Conservation (phyloP, 805 yeast species). For the Jamesozyma jinghongensis region DNA sequence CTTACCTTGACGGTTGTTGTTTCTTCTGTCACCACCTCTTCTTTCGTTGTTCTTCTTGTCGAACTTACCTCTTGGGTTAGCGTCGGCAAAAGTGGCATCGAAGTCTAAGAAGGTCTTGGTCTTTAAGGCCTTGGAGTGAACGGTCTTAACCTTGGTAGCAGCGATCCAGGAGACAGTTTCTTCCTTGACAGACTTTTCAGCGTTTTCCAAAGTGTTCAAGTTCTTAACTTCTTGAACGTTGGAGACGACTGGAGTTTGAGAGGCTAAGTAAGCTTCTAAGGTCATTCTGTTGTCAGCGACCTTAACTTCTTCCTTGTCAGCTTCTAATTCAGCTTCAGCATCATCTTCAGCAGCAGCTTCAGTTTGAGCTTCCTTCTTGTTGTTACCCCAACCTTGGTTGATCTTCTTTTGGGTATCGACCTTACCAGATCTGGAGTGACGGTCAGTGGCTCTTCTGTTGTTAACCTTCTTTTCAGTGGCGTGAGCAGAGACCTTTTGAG, state of each 20-base stretch:
- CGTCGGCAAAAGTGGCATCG: conserved; percentile 62
- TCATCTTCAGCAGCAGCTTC: conserved; percentile 54
- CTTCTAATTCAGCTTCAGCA: conserved; percentile 52
- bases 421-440: conserved; percentile 79
- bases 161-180: conserved; percentile 46
- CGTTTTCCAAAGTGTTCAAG: conserved; percentile 36
- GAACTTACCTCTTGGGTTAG: conserved; percentile 29
- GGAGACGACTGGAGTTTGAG: conserved; percentile 15
- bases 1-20: conserved; percentile 30
- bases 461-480: conserved; percentile 44
- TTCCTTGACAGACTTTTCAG: conserved; percentile 57
- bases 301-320: conserved; percentile 43
- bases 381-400: conserved; percentile 83
- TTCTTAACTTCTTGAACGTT: conserved; percentile 27
- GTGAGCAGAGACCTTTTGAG: conserved; percentile 44
- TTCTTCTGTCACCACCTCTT: conserved; percentile 1
- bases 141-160: conserved; percentile 56
- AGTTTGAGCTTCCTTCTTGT: conserved; percentile 56
- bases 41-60: conserved; percentile 19
- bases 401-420: conserved; percentile 77
- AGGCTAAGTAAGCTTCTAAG: conserved; percentile 73
- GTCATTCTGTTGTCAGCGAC: conserved; percentile 45
- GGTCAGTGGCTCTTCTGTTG: conserved; percentile 55
- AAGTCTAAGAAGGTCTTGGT: conserved; percentile 72
- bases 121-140: conserved; percentile 67